Conservation (phyloP, 805 yeast genomes). For the Suhomyces emberorum region DNA sequence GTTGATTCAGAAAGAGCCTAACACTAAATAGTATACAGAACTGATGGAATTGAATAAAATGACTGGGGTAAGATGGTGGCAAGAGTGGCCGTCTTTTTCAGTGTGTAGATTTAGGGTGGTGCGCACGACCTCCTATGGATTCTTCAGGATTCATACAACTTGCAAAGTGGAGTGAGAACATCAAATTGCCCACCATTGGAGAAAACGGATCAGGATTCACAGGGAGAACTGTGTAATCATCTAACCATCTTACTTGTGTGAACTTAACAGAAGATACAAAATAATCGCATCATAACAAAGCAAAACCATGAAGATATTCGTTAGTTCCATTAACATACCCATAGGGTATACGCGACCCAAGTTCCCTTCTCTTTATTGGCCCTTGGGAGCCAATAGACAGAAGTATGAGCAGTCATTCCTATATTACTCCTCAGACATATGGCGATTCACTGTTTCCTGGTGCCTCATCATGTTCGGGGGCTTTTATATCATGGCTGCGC, state of each 20-base stretch:
- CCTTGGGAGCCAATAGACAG: slow-evolving; percentile 41
- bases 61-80: not conserved
- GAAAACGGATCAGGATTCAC: too few relatives aligned
- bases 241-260: too few relatives aligned
- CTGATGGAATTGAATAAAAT: too few relatives aligned
- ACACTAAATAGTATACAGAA: too few relatives aligned
- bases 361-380: slow-evolving; percentile 83
- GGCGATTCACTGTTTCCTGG: slow-evolving; percentile 85
- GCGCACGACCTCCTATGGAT: slow-evolving; percentile 4
- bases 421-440: slow-evolving; percentile 68
- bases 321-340: slow-evolving; percentile 57
- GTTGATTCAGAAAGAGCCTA: too few relatives aligned
- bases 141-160: too few relatives aligned
- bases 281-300: too few relatives aligned
- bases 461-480: slow-evolving; percentile 62
- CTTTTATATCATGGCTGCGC: slow-evolving; percentile 63
- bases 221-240: too few relatives aligned
- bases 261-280: too few relatives aligned
- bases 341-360: slow-evolving; percentile 76
- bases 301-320: slow-evolving; percentile 25
- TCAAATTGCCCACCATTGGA: too few relatives aligned
- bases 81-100: not conserved
- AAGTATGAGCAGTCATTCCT: slow-evolving; percentile 51
- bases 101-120: not conserved
- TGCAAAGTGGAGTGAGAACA: too few relatives aligned